phyloP scores from a whole-genome alignment of 176 grass and related monocot genomes.

The Bonia amplexicaulis region DNA sequence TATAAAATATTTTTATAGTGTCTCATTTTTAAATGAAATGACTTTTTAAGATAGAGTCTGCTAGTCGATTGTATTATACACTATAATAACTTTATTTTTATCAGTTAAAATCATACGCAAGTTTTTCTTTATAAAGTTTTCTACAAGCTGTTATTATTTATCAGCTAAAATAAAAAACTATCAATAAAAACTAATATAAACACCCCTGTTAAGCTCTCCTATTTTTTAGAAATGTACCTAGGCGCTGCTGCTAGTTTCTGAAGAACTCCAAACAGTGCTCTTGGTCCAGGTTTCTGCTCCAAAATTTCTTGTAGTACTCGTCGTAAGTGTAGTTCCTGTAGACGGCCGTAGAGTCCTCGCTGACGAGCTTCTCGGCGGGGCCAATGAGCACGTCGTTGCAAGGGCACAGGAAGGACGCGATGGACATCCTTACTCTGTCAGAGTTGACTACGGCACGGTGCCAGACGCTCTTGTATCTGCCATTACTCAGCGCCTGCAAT shows the following conservation, averaged over 20 bases:
- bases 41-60: too few species aligned
- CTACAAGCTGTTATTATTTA: too few species aligned
- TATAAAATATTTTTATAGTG: too few species aligned
- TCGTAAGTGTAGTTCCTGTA: slow-evolving; percentile 70
- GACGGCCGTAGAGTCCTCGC: slow-evolving; percentile 25
- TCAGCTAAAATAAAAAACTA: too few species aligned
- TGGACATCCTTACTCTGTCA: slow-evolving; percentile 48
- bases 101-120: too few species aligned
- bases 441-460: slow-evolving; percentile 67
- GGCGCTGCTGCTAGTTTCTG: slow-evolving; percentile 18
- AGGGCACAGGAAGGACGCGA: slow-evolving; percentile 73
- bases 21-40: too few species aligned
- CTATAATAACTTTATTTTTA: too few species aligned
- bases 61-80: too few species aligned
- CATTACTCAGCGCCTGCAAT: slow-evolving; percentile 62
- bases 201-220: background rate
- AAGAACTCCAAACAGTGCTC: slow-evolving; percentile 74
- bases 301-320: slow-evolving; percentile 77
- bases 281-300: slow-evolving; percentile 72
- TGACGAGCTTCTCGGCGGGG: slow-evolving; percentile 47
- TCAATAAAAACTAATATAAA: too few species aligned
- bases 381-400: slow-evolving; percentile 48
- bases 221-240: background rate
- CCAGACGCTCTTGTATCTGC: slow-evolving; percentile 63
- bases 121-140: too few species aligned